phyloP scores from a whole-genome alignment of 1,139 yeast species.

The Candida albicans region DNA sequence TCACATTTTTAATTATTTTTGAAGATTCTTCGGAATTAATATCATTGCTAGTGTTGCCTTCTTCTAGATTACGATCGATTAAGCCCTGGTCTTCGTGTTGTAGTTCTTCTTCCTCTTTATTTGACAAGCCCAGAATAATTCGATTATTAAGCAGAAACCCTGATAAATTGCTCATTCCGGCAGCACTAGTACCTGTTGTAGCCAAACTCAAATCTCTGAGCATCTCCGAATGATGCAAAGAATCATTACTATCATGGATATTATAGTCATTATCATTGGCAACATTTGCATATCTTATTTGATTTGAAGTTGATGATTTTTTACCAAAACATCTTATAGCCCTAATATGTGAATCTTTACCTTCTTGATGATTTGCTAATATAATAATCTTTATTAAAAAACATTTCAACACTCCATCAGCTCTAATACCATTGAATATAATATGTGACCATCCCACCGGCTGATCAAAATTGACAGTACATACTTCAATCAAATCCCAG shows the following conservation, averaged over 20 bases:
- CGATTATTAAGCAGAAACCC: conserved; percentile 32
- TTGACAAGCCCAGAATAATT: conserved; percentile 9
- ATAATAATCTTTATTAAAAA: conserved; percentile 70
- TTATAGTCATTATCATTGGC: conserved; percentile 4
- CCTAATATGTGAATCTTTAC: conserved; percentile 90
- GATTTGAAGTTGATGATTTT: conserved; percentile 19
- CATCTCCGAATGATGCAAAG: conserved; percentile 22
- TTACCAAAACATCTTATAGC: conserved; percentile 54
- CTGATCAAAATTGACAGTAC: conserved; percentile 61
- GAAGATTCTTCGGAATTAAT: conserved; percentile 18
- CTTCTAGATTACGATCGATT: conserved; percentile 3
- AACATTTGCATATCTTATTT: not conserved
- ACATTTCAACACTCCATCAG: conserved; percentile 65
- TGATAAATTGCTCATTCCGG: conserved; percentile 22
- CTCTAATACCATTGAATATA: conserved; percentile 60
- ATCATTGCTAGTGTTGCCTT: conserved; percentile 12
- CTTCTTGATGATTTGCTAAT: conserved; percentile 87
- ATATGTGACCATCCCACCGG: conserved; percentile 89
- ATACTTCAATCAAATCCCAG: conserved; percentile 78
- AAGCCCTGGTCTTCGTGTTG: conserved; percentile 7
- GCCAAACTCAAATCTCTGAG: conserved; percentile 31
- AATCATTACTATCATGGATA: conserved; percentile 1
- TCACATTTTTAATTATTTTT: conserved; percentile 35
- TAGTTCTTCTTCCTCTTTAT: conserved; percentile 13
- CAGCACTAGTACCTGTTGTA: conserved; percentile 14